Percentiles rank a stretch among this genome's conserved stretches.
Evolutionary conservation across 2,329 filamentous ascomycete species (phyloP).

Genomic region (Colletotrichum filicis): DNA sequence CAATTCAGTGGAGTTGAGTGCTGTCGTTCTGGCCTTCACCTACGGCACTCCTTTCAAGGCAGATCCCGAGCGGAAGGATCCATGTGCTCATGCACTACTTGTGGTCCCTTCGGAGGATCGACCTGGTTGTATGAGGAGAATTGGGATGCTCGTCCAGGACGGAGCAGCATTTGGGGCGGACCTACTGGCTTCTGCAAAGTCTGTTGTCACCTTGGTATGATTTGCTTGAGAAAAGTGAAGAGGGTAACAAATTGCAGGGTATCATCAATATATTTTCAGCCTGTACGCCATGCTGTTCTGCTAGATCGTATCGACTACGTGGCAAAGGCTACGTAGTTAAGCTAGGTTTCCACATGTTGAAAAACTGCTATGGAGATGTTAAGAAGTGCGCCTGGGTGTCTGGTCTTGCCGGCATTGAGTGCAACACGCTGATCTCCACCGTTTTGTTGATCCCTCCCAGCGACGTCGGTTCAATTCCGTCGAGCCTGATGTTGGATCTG

Average conservation of each 20-base stretch:
- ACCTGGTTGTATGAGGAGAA: conserved; percentile 9
- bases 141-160: neutral
- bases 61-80: neutral
- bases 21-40: neutral
- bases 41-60: neutral
- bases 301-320: neutral
- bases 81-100: neutral
- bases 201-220: neutral
- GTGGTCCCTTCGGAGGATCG: neutral
- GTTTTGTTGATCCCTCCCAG: conserved; percentile 26
- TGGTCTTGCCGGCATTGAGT: conserved; percentile 1
- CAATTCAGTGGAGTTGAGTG: neutral
- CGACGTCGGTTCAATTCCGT: neutral
- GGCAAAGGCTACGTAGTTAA: neutral
- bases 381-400: neutral
- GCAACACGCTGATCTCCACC: conserved; percentile 16
- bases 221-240: neutral
- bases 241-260: neutral
- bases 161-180: neutral
- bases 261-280: neutral
- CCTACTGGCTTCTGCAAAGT: neutral
- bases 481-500: neutral
- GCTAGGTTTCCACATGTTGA: neutral
- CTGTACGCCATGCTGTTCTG: neutral
- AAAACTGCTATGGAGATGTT: neutral